Base-by-base conservation (phyloP, 2,329 filamentous ascomycete species). In the Tolypocladium ovalisporum region DNA sequence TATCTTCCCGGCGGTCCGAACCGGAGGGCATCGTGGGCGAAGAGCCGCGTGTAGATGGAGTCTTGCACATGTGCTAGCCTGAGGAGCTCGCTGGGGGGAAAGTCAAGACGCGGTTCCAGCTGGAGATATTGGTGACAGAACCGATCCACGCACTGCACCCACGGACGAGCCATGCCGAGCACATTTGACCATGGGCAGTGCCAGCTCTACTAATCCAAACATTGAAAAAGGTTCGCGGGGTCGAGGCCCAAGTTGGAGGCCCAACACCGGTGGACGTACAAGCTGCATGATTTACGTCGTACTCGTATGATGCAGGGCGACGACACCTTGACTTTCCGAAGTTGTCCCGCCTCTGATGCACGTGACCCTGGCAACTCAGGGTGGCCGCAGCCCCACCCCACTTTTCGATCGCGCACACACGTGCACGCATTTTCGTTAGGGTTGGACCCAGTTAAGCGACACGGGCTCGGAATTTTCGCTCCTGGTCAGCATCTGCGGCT, bases 61-160 rank as follows among this genome's bases (percentile, higher is more conserved):
- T 82, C 73, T 68, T 96, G 92, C 3, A 86, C 81, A 4, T 75
- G 71, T 13, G 82, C 74, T 34, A 80, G 75, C 60, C 83, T 81
- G 34, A 96, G 75, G 17, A 81, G 67, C 29, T 77, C 65, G 27
- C 75, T 71, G 29, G 80, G 71, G 1, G 90, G 91, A 68, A 86
- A 88, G 53, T 81, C 78, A 39, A 93, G 75, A 9, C 77, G 69
- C 0, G 76, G 74, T 52, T 92, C 84, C 2, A 92, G 76, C 69
- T 97, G 91, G 37, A 93, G 79, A 67, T 90, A 95, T 68, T 96
- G 91, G 60, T 81, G 80, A 62, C 83, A 85, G 67, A 91, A 84
- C 22, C 82, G 79, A 59, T 71, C 64, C 52, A 77, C 68, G 24
- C 67, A 61, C 34, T 54, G 58, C 53, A 53, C 55, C 56, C 56